Evolutionary conservation across 2,329 filamentous ascomycete genomes (phyloP).

Genomic region (Fusarium graminum): DNA sequence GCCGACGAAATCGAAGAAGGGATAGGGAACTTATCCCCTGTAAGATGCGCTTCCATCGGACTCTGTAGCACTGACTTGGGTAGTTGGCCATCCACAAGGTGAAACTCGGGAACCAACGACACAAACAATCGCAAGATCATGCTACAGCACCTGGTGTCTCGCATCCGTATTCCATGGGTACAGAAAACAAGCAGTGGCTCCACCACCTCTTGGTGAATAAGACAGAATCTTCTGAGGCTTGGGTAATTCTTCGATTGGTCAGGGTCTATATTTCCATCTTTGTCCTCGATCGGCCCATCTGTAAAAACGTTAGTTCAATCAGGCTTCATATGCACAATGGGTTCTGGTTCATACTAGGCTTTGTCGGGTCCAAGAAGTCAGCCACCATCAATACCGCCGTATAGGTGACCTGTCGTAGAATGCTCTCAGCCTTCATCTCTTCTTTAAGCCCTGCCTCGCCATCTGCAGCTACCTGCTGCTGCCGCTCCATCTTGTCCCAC

Average conservation of each 20-base stretch:
- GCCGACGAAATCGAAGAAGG: conserved; percentile 68
- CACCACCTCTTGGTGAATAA: conserved; percentile 81
- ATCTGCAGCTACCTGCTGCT: conserved; percentile 72
- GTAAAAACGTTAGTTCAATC: conserved; percentile 29
- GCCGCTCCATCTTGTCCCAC: conserved; percentile 81
- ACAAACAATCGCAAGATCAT: conserved; percentile 89
- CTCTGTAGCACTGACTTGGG: conserved; percentile 44
- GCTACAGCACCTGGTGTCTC: conserved; percentile 88
- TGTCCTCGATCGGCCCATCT: conserved; percentile 53
- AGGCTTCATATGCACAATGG: not conserved
- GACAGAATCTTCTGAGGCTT: conserved; percentile 83
- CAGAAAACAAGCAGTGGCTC: conserved; percentile 93
- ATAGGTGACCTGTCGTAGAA: conserved; percentile 91
- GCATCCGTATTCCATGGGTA: conserved; percentile 89
- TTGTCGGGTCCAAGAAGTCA: conserved; percentile 83
- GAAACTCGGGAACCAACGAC: conserved; percentile 84
- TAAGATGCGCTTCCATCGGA: conserved; percentile 48
- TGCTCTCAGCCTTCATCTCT: conserved; percentile 98
- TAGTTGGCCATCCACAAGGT: conserved; percentile 63
- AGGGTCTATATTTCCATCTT: conserved; percentile 44
- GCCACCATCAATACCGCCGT: conserved; percentile 93
- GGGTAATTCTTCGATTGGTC: conserved; percentile 59
- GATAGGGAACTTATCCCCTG: conserved; percentile 61
- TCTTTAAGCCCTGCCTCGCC: conserved; percentile 85
- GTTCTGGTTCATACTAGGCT: conserved; percentile 68